phyloP scores from a whole-genome alignment of 208 protist species.

The Crithidia bombi region DNA sequence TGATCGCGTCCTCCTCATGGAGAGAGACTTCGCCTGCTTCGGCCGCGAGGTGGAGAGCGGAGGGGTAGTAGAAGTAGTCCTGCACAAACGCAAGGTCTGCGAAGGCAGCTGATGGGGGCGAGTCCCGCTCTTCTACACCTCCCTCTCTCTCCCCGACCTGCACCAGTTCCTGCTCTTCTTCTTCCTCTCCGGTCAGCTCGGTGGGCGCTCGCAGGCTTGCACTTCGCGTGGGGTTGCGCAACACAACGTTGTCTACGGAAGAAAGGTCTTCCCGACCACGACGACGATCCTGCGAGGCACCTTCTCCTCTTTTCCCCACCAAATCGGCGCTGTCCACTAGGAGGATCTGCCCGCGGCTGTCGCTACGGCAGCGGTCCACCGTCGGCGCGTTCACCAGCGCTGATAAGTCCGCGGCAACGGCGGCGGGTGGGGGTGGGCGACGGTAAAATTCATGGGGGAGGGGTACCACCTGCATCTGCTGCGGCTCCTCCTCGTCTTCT shows the following conservation, averaged over 20 bases:
- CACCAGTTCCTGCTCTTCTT: background rate
- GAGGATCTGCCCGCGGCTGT: conserved; percentile 28
- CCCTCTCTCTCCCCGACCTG: background rate
- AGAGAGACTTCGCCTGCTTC: background rate
- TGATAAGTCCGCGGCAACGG: conserved; percentile 4
- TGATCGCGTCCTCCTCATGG: background rate
- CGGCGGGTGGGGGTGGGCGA: background rate
- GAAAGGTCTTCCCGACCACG: background rate
- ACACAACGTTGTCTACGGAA: background rate
- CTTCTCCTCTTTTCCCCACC: too few species aligned
- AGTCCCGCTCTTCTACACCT: background rate
- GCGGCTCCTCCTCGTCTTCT: conserved; percentile 15
- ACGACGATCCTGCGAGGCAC: background rate
- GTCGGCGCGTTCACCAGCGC: conserved; percentile 30
- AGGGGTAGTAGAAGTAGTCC: conserved; percentile 32
- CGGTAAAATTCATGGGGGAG: conserved; percentile 11
- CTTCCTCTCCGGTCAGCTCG: background rate
- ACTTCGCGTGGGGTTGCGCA: background rate
- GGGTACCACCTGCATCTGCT: conserved; percentile 12
- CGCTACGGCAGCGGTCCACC: conserved; percentile 28
- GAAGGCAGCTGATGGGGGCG: conserved; percentile 1
- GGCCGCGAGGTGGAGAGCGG: background rate
- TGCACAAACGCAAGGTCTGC: conserved; percentile 16
- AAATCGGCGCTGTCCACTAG: conserved; percentile 8
- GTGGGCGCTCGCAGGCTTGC: conserved; percentile 9